Conservation (phyloP, 768 basidiomycete genomes). For the Coprinopsis cinerea region DNA sequence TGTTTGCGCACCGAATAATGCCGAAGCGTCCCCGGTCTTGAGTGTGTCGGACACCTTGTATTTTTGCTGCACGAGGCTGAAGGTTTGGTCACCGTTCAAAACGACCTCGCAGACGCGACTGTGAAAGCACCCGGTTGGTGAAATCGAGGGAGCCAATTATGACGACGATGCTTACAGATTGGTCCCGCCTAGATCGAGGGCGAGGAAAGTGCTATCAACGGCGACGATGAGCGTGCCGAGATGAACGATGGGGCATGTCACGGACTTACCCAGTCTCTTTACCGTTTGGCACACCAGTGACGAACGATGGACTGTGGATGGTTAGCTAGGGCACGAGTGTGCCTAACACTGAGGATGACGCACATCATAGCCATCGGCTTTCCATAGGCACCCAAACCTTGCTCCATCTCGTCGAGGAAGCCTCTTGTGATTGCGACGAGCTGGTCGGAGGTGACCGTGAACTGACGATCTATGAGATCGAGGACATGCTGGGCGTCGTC, state of each 20-base stretch:
- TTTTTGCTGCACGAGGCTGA: constrained; percentile 89
- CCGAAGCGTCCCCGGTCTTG: constrained; percentile 86
- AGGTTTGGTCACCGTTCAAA: constrained; percentile 85
- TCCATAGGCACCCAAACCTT: constrained; percentile 69
- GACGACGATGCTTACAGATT: constrained; percentile 70
- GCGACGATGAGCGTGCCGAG: constrained; percentile 9
- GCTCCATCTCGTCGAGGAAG: constrained; percentile 75
- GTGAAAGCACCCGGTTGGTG: neutral
- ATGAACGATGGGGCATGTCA: constrained; percentile 1
- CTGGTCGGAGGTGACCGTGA: constrained; percentile 54
- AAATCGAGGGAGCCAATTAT: neutral
- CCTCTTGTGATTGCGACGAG: constrained; percentile 68
- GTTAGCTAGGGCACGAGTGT: constrained; percentile 11
- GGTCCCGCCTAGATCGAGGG: constrained; percentile 94
- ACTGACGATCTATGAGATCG: constrained; percentile 64
- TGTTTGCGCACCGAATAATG: constrained; percentile 66
- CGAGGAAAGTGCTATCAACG: constrained; percentile 76
- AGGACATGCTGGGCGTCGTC: constrained; percentile 45
- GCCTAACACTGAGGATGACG: constrained; percentile 14
- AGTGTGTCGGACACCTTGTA: constrained; percentile 92
- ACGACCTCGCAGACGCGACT: constrained; percentile 95
- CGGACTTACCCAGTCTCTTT: constrained; percentile 79
- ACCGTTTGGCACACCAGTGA: constrained; percentile 92
- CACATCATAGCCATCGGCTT: constrained; percentile 93
- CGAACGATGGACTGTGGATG: constrained; percentile 74